Percentiles rank a stretch among this genome's conserved stretches.
phyloP scores from a whole-genome alignment of 176 grass and related monocot species.

The Raddia distichophylla region DNA sequence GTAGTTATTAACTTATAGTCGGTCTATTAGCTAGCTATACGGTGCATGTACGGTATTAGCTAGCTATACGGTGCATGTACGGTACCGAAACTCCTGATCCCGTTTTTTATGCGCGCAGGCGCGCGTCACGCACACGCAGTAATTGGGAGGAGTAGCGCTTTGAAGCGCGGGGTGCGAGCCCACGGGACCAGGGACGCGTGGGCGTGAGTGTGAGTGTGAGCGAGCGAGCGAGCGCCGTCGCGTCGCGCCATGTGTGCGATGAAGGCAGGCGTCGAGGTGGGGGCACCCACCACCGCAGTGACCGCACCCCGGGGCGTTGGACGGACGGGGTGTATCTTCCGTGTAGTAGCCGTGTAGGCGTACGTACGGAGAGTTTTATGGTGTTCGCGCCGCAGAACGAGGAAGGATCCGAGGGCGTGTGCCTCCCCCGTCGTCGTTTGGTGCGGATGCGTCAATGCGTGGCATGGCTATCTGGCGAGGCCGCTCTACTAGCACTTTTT shows the following conservation, averaged over 20 bases:
- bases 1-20: no score
- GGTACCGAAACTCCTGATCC: not conserved
- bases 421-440: not conserved
- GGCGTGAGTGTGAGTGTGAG: not conserved
- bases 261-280: not conserved
- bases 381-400: not conserved
- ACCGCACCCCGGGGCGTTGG: not conserved
- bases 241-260: slow-evolving; percentile 2
- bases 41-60: not conserved
- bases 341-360: no score
- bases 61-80: no score
- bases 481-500: not conserved
- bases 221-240: not conserved
- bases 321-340: no score
- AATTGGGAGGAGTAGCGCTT: not conserved
- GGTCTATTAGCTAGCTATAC: no score
- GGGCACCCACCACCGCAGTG: no score
- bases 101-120: slow-evolving; percentile 13
- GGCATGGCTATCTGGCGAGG: no score
- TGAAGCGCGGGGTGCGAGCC: slow-evolving; percentile 2
- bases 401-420: slow-evolving; percentile 27
- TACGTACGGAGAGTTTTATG: not conserved
- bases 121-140: slow-evolving; percentile 32
- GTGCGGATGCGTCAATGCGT: no score
- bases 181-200: not conserved